A percentile compares a stretch with the other conserved stretches of the same genome.
phyloP scores from a whole-genome alignment of 2,329 filamentous ascomycete genomes.

The Cladophialophora carrionii region DNA sequence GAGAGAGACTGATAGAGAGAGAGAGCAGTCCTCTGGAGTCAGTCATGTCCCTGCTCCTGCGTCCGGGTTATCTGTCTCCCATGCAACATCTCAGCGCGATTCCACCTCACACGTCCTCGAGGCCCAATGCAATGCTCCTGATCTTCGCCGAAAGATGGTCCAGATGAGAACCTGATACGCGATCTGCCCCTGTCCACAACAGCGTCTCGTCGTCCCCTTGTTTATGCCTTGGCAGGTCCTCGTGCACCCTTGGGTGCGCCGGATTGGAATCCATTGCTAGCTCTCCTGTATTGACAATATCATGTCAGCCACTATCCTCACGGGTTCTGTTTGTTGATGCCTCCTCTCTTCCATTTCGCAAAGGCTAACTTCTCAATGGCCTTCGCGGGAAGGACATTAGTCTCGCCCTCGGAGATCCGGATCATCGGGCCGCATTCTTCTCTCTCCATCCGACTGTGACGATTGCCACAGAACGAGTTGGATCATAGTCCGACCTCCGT shows the following conservation, averaged over 20 bases:
- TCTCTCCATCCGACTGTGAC: not conserved
- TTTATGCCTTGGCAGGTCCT: slow-evolving; percentile 59
- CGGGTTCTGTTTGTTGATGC: not conserved
- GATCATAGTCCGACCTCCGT: not conserved
- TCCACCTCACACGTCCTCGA: not conserved
- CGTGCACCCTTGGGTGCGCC: slow-evolving; percentile 82
- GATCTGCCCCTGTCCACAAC: not conserved
- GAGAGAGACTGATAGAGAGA: not conserved
- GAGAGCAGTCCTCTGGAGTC: not conserved
- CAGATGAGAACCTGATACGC: not conserved
- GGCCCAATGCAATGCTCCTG: not conserved
- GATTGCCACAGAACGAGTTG: not conserved
- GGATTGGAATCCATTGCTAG: slow-evolving; percentile 97
- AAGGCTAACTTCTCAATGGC: not conserved
- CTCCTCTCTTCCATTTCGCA: not conserved
- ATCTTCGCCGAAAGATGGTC: not conserved
- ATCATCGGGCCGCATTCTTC: not conserved
- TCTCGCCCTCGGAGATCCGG: too few relatives aligned
- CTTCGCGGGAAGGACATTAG: not conserved
- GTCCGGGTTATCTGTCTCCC: not conserved
- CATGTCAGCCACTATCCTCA: not conserved
- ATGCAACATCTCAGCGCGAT: not conserved
- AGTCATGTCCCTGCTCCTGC: not conserved
- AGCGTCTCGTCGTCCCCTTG: slow-evolving; percentile 21
- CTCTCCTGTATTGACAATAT: slow-evolving; percentile 57